phyloP scores from a whole-genome alignment of 148 eudicot genomes.

The Cornus florida region DNA sequence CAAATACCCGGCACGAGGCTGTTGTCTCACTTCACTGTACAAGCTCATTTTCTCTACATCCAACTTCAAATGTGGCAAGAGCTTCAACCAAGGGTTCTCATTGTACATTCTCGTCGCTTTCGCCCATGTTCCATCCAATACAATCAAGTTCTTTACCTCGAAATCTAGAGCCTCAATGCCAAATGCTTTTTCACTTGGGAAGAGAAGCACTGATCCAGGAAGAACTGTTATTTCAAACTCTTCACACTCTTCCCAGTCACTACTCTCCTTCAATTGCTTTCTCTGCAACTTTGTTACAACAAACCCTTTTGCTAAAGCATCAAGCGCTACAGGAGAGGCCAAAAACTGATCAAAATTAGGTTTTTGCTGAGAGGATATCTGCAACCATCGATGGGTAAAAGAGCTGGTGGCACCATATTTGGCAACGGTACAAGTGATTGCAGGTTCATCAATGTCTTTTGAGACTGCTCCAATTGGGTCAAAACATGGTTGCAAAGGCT shows the following conservation, averaged over 20 bases:
- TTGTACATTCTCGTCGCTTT: slow-evolving; percentile 80
- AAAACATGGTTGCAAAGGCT: neutral
- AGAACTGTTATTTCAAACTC: slow-evolving; percentile 66
- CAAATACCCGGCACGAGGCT: slow-evolving; percentile 72
- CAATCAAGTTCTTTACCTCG: slow-evolving; percentile 79
- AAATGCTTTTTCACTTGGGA: slow-evolving; percentile 61
- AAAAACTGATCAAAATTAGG: slow-evolving; percentile 32
- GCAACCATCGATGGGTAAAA: slow-evolving; percentile 18
- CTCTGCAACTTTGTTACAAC: slow-evolving; percentile 55
- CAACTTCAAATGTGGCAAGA: slow-evolving; percentile 68
- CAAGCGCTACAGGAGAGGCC: slow-evolving; percentile 20
- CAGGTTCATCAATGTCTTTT: slow-evolving; percentile 15
- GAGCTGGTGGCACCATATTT: slow-evolving; percentile 55
- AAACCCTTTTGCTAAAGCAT: slow-evolving; percentile 48
- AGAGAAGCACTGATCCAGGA: slow-evolving; percentile 66
- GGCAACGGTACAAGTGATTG: slow-evolving; percentile 36
- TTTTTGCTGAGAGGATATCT: slow-evolving; percentile 4
- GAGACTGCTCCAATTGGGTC: slow-evolving; percentile 2
- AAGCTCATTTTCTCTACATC: slow-evolving; percentile 66
- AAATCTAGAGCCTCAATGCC: slow-evolving; percentile 42
- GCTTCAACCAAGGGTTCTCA: slow-evolving; percentile 89
- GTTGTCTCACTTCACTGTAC: slow-evolving; percentile 76
- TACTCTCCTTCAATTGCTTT: slow-evolving; percentile 31
- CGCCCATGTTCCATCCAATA: slow-evolving; percentile 89
- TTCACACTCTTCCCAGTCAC: slow-evolving; percentile 34